A percentile compares a stretch with the other conserved stretches of the same genome.
phyloP scores from a whole-genome alignment of 1,139 yeast species.

The Blastobotrys capitulatus region DNA sequence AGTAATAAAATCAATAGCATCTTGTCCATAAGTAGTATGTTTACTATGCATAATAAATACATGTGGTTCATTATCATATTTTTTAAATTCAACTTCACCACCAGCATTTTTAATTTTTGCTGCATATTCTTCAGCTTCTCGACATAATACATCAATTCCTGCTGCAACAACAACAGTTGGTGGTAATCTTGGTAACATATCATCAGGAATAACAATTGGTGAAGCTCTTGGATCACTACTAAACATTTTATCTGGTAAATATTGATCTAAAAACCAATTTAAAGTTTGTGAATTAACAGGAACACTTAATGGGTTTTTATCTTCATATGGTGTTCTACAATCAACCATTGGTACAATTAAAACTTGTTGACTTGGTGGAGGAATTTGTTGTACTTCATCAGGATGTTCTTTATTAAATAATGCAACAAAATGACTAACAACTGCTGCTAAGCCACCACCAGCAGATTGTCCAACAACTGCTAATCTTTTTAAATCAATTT shows the following conservation, averaged over 20 bases:
- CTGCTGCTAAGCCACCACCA: conserved; percentile 45
- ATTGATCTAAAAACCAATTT: conserved; percentile 5
- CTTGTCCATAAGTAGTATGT: neutral
- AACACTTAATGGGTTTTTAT: neutral
- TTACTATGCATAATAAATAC: conserved; percentile 4
- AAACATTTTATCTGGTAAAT: neutral
- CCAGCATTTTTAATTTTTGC: conserved; percentile 8
- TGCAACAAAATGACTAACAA: conserved; percentile 33
- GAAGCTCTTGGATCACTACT: conserved; percentile 8
- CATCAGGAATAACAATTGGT: conserved; percentile 7
- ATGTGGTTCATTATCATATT: conserved; percentile 10
- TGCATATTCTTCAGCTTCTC: conserved; percentile 10
- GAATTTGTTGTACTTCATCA: conserved; percentile 22
- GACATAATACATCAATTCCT: conserved; percentile 7
- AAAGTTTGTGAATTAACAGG: conserved; percentile 1
- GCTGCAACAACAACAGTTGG: conserved; percentile 8
- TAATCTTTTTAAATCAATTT: conserved; percentile 34
- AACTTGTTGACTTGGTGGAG: conserved; percentile 39
- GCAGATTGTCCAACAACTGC: conserved; percentile 47
- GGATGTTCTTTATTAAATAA: conserved; percentile 24
- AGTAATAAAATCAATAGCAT: neutral
- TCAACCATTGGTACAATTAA: conserved; percentile 38
- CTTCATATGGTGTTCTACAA: conserved; percentile 24
- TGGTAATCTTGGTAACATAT: conserved; percentile 6
- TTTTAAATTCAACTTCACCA: conserved; percentile 6